Percentiles rank a stretch among this genome's conserved stretches.
These are phyloP conservation scores for Urtica urens DNA, from an alignment of 306 rosid species.

Conservation along the genomic window DNA sequence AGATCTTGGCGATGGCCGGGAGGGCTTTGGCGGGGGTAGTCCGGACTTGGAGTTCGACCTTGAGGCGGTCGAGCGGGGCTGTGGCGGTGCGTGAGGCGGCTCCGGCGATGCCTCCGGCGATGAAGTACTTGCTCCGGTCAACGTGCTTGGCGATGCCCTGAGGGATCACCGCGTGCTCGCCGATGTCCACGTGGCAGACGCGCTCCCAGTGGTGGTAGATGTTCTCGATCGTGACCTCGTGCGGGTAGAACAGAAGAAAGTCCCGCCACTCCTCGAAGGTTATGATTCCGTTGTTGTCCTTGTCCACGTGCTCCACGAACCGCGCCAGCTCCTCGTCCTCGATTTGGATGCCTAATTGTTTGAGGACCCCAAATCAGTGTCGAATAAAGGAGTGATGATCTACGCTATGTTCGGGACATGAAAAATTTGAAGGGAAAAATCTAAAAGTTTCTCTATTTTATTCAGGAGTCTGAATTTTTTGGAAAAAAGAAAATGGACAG, in stretches of 20 bases:
- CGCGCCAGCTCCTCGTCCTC: slow-evolving; percentile 92
- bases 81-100: slow-evolving; percentile 90
- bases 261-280: slow-evolving; percentile 98
- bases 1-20: slow-evolving; percentile 64
- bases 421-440: background rate
- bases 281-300: slow-evolving; percentile 87
- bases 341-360: slow-evolving; percentile 86
- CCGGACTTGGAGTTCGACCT: slow-evolving; percentile 84
- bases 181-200: slow-evolving; percentile 86
- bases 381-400: too few species aligned
- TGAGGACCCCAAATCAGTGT: too few species aligned
- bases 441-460: too few species aligned
- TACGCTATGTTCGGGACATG: too few species aligned
- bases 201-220: slow-evolving; percentile 93
- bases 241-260: slow-evolving; percentile 89
- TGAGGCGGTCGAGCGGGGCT: slow-evolving; percentile 89
- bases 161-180: slow-evolving; percentile 82
- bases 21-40: slow-evolving; percentile 40
- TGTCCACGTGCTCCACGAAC: slow-evolving; percentile 91
- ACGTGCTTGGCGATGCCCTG: slow-evolving; percentile 77
- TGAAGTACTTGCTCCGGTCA: slow-evolving; percentile 73
- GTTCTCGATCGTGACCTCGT: slow-evolving; percentile 91
- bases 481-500: too few species aligned
- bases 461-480: too few species aligned
- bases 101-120: slow-evolving; percentile 95